phyloP scores from a whole-genome alignment of 768 basidiomycete genomes.

The Leccinum subgranulosum region DNA sequence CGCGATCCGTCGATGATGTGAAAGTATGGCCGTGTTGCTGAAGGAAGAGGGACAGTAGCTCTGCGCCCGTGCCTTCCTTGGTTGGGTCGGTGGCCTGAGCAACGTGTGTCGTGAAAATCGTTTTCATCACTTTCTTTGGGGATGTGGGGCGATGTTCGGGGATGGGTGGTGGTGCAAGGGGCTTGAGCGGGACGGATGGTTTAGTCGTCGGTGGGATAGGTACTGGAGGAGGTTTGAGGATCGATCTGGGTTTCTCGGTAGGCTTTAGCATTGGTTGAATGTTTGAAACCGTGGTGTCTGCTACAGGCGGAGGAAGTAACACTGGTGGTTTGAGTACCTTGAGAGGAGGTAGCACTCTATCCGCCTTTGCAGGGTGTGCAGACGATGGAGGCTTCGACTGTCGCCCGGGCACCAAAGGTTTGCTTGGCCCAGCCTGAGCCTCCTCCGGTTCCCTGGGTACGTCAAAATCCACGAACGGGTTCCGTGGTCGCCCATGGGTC shows the following conservation, averaged over 20 bases:
- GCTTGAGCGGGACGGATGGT: conserved; percentile 17
- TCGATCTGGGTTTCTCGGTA: conserved; percentile 20
- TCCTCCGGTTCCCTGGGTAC: conserved; percentile 3
- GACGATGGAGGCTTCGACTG: conserved; percentile 7
- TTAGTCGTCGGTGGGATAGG: conserved; percentile 16
- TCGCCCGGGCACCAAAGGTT: conserved; percentile 1
- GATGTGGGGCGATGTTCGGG: conserved; percentile 15
- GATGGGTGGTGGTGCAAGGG: conserved; percentile 29
- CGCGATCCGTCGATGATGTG: conserved; percentile 34
- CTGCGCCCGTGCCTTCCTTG: conserved; percentile 47
- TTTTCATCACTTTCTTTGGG: conserved; percentile 38
- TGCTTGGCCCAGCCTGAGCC: conserved; percentile 8
- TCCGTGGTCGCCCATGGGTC: conserved; percentile 17
- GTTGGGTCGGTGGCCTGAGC: conserved; percentile 51
- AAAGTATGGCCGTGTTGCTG: conserved; percentile 42
- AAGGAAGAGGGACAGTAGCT: conserved; percentile 52
- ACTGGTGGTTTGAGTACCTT: conserved; percentile 18
- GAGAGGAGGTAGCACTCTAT: conserved; percentile 4
- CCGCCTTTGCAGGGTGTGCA: not conserved
- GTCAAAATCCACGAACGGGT: conserved; percentile 17
- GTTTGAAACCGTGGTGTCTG: not conserved
- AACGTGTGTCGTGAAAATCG: conserved; percentile 51
- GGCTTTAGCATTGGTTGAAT: conserved; percentile 10
- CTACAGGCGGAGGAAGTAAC: not conserved
- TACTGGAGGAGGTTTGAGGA: conserved; percentile 29